A percentile compares a stretch with the other conserved stretches of the same genome.
Evolutionary conservation across 768 basidiomycete genomes (phyloP).

Genomic region (Suillus alpinus): DNA sequence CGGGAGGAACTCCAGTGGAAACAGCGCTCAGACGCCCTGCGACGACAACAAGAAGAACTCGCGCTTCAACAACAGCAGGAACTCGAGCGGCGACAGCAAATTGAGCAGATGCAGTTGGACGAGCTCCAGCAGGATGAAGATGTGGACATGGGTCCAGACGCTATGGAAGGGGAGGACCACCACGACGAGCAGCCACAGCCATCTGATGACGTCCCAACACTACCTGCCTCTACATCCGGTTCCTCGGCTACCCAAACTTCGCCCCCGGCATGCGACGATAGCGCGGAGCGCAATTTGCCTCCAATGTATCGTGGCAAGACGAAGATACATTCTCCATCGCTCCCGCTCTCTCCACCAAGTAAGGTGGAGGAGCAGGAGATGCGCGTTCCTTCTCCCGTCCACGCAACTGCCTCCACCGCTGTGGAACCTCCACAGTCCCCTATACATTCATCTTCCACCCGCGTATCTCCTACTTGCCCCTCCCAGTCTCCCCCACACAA

Average conservation of each 20-base stretch:
- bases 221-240: not conserved
- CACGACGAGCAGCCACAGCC: conserved; percentile 7
- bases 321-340: not conserved
- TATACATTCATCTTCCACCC: not conserved
- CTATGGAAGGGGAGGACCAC: conserved; percentile 47
- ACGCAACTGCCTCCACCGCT: not conserved
- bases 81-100: conserved; percentile 1
- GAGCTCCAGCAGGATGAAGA: conserved; percentile 11
- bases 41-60: conserved; percentile 2
- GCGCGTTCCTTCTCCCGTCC: not conserved
- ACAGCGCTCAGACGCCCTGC: not conserved
- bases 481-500: conserved; percentile 2
- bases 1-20: conserved; percentile 3
- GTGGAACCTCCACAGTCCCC: not conserved
- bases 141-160: conserved; percentile 19
- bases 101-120: not conserved
- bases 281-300: not conserved
- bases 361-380: conserved; percentile 2
- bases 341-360: not conserved
- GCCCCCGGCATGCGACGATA: not conserved
- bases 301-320: conserved; percentile 1
- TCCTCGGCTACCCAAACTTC: not conserved
- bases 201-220: not conserved
- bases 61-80: not conserved
- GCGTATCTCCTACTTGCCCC: not conserved